Evolutionary conservation across 2,329 filamentous ascomycete genomes (phyloP).

Genomic region (Moelleriella libera): DNA sequence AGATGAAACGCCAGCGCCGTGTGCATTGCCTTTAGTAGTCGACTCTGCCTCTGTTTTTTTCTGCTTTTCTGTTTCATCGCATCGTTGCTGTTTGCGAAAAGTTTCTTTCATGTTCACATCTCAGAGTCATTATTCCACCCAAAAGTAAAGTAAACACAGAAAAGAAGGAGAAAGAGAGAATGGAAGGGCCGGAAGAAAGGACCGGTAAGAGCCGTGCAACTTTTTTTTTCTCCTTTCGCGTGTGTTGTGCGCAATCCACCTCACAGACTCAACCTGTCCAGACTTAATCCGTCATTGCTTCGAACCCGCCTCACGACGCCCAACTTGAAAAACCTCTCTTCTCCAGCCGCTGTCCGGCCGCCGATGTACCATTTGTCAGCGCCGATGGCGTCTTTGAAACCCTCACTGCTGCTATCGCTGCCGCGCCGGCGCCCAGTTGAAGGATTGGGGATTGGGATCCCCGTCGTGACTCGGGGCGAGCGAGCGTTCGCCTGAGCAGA

Average conservation of each 20-base stretch:
- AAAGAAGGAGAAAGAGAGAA: no score
- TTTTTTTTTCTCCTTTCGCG: not conserved
- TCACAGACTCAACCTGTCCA: conserved; percentile 64
- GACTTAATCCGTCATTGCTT: conserved; percentile 60
- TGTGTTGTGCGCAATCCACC: not conserved
- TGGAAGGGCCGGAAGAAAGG: no score
- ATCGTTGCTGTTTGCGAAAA: no score
- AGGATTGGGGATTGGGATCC: conserved; percentile 25
- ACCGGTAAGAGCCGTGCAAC: no score
- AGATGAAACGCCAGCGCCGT: not conserved
- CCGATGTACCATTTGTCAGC: conserved; percentile 75
- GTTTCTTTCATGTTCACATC: not conserved
- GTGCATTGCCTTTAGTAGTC: not conserved
- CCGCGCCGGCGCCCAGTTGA: conserved; percentile 38
- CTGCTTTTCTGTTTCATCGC: no score
- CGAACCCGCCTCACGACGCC: conserved; percentile 59
- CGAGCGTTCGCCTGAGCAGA: conserved; percentile 15
- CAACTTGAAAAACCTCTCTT: conserved; percentile 70
- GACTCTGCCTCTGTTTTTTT: no score
- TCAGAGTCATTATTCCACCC: not conserved
- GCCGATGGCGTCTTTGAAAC: conserved; percentile 58
- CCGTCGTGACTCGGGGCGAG: conserved; percentile 10
- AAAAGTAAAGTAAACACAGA: no score
- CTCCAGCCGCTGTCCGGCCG: conserved; percentile 59
- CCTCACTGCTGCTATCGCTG: conserved; percentile 62